These are phyloP conservation scores for Ogataea nakhonphanomensis DNA, from an alignment of 805 yeast genomes.

Conservation along the genomic window DNA sequence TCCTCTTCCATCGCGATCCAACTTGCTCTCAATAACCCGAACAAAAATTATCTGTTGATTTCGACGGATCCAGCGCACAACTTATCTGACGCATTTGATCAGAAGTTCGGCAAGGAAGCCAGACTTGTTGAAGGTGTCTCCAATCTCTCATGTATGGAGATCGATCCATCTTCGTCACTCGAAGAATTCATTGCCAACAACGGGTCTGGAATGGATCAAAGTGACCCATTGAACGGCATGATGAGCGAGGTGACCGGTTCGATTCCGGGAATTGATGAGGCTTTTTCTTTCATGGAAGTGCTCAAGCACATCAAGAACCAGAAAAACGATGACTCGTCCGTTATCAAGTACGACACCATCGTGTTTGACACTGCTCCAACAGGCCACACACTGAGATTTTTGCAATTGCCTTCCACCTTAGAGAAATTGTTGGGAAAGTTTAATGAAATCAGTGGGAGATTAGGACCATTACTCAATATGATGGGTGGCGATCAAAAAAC, in stretches of 20 bases:
- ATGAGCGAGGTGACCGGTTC: slow-evolving; percentile 91
- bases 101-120: slow-evolving; percentile 96
- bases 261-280: slow-evolving; percentile 98
- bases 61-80: slow-evolving; percentile 99
- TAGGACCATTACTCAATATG: slow-evolving; percentile 90
- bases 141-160: slow-evolving; percentile 96
- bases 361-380: slow-evolving; percentile 99
- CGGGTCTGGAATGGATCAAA: slow-evolving; percentile 43
- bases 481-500: slow-evolving; percentile 60
- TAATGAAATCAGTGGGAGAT: slow-evolving; percentile 76
- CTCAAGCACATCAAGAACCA: slow-evolving; percentile 91
- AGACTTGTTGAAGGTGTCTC: slow-evolving; percentile 84
- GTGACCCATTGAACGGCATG: slow-evolving; percentile 65
- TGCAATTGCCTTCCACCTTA: slow-evolving; percentile 90
- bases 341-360: slow-evolving; percentile 71
- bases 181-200: slow-evolving; percentile 61
- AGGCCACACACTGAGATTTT: slow-evolving; percentile 93
- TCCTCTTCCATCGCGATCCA: slow-evolving; percentile 95
- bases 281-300: slow-evolving; percentile 95
- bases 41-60: slow-evolving; percentile 78
- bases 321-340: slow-evolving; percentile 31
- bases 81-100: slow-evolving; percentile 96
- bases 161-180: slow-evolving; percentile 92
- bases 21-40: slow-evolving; percentile 78
- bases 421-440: slow-evolving; percentile 85